Evolutionary conservation across 371 early-diverging fungal species (phyloP), one percentile per base, ranked within the genome.

Genomic region (Zychaea mexicana): DNA sequence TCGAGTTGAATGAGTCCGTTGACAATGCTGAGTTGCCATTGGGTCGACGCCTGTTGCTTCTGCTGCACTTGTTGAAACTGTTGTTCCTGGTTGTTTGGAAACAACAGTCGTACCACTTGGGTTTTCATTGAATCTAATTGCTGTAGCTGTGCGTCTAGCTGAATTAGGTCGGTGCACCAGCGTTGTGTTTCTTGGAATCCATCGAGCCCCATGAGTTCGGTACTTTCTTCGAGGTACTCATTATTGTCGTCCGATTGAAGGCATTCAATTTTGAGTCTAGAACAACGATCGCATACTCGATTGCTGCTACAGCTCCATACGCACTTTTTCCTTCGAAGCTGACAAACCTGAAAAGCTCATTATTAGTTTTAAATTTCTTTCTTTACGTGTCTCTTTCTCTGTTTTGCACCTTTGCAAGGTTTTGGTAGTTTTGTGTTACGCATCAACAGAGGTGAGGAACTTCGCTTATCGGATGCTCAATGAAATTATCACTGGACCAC

Each of bases 401-500:
- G n/a, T n/a, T n/a, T n/a, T n/a, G n/a, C n/a, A 42, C 42, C 42
- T 42, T 42, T 42, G n/a, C 42, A 42, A 42, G 42, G 42, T 42
- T 42, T 42, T 42, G 42, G 42, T n/a, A n/a, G n/a, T n/a, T n/a
- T n/a, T n/a, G n/a, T n/a, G 15, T 42, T 42, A 12, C 42, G 42
- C 42, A 42, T 42, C n/a, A n/a, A n/a, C n/a, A n/a, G n/a, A n/a
- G n/a, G n/a, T n/a, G n/a, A n/a, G n/a, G n/a, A n/a, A n/a, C n/a
- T n/a, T n/a, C n/a, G n/a, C n/a, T n/a, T n/a, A n/a, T n/a, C n/a
- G n/a, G n/a, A n/a, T n/a, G n/a, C n/a, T n/a, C n/a, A n/a, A n/a
- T n/a, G n/a, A n/a, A n/a, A n/a, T n/a, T n/a, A n/a, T n/a, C n/a
- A n/a, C n/a, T n/a, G n/a, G n/a, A n/a, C n/a, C n/a, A n/a, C n/a